Evolutionary conservation across 805 yeast species (phyloP).

Genomic region (Schwanniomyces vanrijiae): DNA sequence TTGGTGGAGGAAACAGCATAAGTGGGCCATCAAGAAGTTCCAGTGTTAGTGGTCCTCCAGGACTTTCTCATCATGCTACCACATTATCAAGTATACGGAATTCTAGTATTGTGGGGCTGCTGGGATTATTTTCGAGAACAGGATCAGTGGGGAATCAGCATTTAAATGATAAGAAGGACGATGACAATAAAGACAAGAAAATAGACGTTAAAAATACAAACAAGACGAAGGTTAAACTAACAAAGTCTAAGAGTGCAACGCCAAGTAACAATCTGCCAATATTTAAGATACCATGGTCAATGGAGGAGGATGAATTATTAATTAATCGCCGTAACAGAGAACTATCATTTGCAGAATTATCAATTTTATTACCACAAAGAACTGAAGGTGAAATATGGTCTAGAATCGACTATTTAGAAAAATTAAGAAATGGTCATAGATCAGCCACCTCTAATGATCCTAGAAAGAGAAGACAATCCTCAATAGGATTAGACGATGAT

Average conservation of each 20-base stretch:
- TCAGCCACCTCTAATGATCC: constrained; percentile 24
- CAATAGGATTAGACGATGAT: constrained; percentile 44
- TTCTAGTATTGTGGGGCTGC: constrained; percentile 34
- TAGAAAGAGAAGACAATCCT: constrained; percentile 35
- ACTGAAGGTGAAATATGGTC: constrained; percentile 73
- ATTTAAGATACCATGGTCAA: constrained; percentile 46
- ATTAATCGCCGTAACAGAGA: constrained; percentile 55
- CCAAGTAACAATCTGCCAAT: constrained; percentile 12
- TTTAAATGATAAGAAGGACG: constrained; percentile 26
- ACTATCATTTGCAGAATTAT: constrained; percentile 68
- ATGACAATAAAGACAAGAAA: constrained; percentile 21
- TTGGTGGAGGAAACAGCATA: constrained; percentile 40
- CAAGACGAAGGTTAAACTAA: constrained; percentile 5
- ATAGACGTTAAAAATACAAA: constrained; percentile 3
- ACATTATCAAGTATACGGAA: constrained; percentile 41
- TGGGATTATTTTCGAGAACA: constrained; percentile 35
- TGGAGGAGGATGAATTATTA: constrained; percentile 72
- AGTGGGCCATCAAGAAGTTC: constrained; percentile 42
- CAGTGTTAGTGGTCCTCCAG: constrained; percentile 36
- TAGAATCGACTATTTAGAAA: constrained; percentile 52
- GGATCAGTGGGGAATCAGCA: constrained; percentile 40
- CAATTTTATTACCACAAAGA: constrained; percentile 69
- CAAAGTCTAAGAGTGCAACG: constrained; percentile 1
- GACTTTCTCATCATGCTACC: constrained; percentile 32
- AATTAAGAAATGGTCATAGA: constrained; percentile 33